phyloP scores from a whole-genome alignment of 495 filamentous ascomycete species.

The Daldinia caldariorum region DNA sequence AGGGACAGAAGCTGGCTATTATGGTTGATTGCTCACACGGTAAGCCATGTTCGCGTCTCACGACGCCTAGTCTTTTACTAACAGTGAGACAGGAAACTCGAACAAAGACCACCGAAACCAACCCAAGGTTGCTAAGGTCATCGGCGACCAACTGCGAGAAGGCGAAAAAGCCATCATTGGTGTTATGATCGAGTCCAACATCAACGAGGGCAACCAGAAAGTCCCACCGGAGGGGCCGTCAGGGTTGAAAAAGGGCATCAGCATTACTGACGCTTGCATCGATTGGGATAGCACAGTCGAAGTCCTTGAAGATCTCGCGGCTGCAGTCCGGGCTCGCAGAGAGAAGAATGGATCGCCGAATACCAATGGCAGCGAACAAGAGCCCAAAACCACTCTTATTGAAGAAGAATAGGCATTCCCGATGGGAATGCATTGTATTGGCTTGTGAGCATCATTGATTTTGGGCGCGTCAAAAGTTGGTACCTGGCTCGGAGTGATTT shows the following conservation, averaged over 20 bases:
- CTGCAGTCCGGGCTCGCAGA: slow-evolving; percentile 82
- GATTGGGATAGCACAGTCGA: slow-evolving; percentile 89
- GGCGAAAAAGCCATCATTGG: slow-evolving; percentile 91
- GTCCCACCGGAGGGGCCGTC: slow-evolving; percentile 83
- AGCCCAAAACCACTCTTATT: slow-evolving; percentile 51
- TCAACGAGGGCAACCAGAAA: slow-evolving; percentile 95
- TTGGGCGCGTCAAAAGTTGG: background rate
- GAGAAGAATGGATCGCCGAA: slow-evolving; percentile 50
- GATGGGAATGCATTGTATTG: background rate
- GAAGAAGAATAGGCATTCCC: slow-evolving; percentile 56
- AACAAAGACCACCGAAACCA: slow-evolving; percentile 86
- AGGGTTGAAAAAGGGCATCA: slow-evolving; percentile 88
- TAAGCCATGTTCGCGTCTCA: slow-evolving; percentile 47
- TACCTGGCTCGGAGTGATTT: background rate
- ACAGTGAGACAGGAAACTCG: slow-evolving; percentile 66
- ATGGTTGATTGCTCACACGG: slow-evolving; percentile 99
- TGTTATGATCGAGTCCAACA: slow-evolving; percentile 98
- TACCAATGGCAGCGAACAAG: slow-evolving; percentile 36
- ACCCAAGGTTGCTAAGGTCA: slow-evolving; percentile 84
- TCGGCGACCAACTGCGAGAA: slow-evolving; percentile 85
- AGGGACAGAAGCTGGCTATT: slow-evolving; percentile 86
- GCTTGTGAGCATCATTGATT: background rate
- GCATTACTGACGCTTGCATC: slow-evolving; percentile 98
- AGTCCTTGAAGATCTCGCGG: slow-evolving; percentile 86
- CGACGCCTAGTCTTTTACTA: slow-evolving; percentile 10